Evolutionary conservation across 805 yeast species (phyloP), one percentile per base, ranked within the genome.

Genomic region (Blastobotrys americana): DNA sequence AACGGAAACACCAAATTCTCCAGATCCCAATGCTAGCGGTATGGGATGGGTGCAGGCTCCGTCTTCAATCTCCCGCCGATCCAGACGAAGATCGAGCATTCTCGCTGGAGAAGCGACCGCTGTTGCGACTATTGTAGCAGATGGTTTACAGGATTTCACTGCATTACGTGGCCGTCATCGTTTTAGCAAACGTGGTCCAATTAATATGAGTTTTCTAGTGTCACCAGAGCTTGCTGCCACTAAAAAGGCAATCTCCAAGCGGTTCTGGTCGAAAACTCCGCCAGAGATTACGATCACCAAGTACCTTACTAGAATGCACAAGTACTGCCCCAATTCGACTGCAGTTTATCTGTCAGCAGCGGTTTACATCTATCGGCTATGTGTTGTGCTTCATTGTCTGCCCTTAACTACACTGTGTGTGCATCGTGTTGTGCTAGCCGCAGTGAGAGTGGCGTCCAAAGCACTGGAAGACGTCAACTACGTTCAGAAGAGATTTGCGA

Each of bases 381-480:
- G 66, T 37, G 55, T 65, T 15, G 60, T 56, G 17, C 48, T 47
- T 15, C 53, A 54, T 20, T 48, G 48, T 15, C 48, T 66, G 20
- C 66, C 68, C 4, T 48, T 73, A 8, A 53, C 70, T 13, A 55
- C 56, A 0, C 53, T 56, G 5, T 65, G 70, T 35, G 66, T 65
- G 1, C 74, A 73, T 55, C 56, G 78, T 13, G 45, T 74, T 20
- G 63, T 72, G 10, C 60, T 72, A 27, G 74, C 76, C 0, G 60
- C 70, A 9, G 59, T 72, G 16, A 57, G 77, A 3, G 54, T 73
- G 1, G 71, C 77, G 6, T 65, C 72, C 28, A 74, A 74, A 52
- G 55, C 66, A n/a, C 54, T 71, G 5, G 78, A 74, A 50, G 80
- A 74, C 53, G 58, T 65, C 20, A 63, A 64, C 35, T 72, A 70